Conservation (phyloP, 129 eudicot genomes). For the Pittosporum tobira region DNA sequence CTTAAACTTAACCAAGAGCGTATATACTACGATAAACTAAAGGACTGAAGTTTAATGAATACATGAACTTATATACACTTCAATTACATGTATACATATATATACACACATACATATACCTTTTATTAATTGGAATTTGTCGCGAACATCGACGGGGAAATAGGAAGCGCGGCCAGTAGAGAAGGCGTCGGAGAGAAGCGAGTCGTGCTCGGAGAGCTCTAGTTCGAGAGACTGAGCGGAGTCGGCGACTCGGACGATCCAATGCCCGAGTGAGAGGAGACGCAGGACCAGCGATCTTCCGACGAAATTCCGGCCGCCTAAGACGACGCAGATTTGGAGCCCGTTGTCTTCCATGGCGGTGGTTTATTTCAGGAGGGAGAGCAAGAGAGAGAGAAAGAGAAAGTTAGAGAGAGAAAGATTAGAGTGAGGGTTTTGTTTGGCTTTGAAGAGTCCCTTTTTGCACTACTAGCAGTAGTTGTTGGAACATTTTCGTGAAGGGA, state of each 20-base stretch:
- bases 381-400: conserved; percentile 6
- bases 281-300: conserved; percentile 61
- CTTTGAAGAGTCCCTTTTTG: no score
- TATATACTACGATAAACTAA: no score
- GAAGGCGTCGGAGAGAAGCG: conserved; percentile 44
- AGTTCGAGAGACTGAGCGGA: conserved; percentile 35
- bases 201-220: conserved; percentile 34
- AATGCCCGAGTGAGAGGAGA: conserved; percentile 49
- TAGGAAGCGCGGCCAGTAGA: conserved; percentile 68
- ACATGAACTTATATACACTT: no score
- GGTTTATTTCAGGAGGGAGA: conserved; percentile 1
- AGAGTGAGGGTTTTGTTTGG: no score
- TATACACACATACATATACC: conserved; percentile 21
- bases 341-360: conserved; percentile 24
- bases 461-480: not conserved
- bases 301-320: conserved; percentile 67
- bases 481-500: not conserved
- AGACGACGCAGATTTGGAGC: conserved; percentile 47
- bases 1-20: no score
- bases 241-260: conserved; percentile 87
- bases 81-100: not conserved
- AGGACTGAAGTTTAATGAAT: not conserved
- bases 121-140: conserved; percentile 30
- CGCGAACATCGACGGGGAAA: conserved; percentile 53
- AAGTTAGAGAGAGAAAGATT: no score